A percentile compares a stretch with the other conserved stretches of the same genome.
These are phyloP conservation scores for Nakataea oryzae DNA, from an alignment of 2,329 filamentous ascomycete species.

Conservation along the genomic window DNA sequence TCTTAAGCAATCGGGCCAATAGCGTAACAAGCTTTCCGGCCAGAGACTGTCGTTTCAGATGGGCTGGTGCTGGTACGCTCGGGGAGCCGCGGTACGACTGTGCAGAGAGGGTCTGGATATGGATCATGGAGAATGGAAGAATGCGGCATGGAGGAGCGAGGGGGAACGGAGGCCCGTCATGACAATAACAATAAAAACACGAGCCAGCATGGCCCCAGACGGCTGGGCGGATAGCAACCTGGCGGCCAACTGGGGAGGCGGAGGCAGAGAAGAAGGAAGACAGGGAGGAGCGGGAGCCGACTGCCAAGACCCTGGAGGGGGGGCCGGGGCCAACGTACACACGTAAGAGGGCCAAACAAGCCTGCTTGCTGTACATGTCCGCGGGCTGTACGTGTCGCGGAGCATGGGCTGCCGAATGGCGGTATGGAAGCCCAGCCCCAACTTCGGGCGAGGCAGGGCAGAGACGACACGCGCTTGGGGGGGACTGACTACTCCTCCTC, in stretches of 20 bases:
- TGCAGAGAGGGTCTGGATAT: neutral
- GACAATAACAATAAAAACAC: too few species aligned
- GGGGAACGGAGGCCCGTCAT: neutral
- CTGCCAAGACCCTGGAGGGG: neutral
- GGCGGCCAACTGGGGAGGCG: too few species aligned
- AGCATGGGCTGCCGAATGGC: neutral
- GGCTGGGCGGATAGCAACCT: too few species aligned
- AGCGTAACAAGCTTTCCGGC: neutral
- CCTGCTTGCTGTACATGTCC: neutral
- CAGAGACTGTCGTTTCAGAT: neutral
- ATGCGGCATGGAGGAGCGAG: neutral
- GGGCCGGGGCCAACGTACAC: neutral
- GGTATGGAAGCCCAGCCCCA: neutral
- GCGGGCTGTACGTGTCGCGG: too few species aligned
- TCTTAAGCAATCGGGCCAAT: neutral
- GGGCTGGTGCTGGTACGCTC: neutral
- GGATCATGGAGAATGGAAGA: neutral
- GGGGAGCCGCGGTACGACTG: neutral
- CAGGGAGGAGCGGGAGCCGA: neutral
- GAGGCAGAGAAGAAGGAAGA: neutral
- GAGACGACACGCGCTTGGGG: too few species aligned
- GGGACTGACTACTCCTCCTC: too few species aligned
- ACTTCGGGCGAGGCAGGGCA: neutral
- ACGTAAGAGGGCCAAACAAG: neutral
- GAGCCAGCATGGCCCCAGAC: neutral